Base-by-base conservation (phyloP, 1,284 basidiomycete species). In the Ustilago loliicola region DNA sequence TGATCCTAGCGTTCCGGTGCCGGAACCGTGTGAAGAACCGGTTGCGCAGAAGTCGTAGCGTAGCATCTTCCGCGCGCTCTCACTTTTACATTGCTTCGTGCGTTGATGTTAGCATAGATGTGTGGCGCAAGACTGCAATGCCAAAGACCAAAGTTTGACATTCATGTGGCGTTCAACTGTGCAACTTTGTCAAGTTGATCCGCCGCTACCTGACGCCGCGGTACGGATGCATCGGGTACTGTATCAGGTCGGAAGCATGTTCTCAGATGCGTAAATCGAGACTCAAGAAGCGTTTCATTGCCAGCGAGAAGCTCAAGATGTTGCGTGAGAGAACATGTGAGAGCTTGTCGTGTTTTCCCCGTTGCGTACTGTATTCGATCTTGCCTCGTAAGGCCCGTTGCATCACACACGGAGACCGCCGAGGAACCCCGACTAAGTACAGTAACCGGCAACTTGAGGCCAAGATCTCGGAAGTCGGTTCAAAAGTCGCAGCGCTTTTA, bases 1-100 rank as follows among this genome's bases (percentile, higher is more conserved):
- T 23, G 77, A 81, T 38, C 52, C 72, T 3, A 68, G 58, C 19
- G 61, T 74, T 2, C 82, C 84, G 11, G 66, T 79, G 5, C 84
- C 84, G 13, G 61, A 66, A 40, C 69, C 73, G 5, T 85, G 84
- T 56, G 63, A 75, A 10, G 52, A 72, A 21, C 51, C 71, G 13
- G 19, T 52, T 1, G 48, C 29, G n/a, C 80, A 74, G 29, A 75
- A 25, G 29, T 21, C 19, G 7, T 59, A 40, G 21, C 8, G 13
- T 50, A n/a, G 27, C 11, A 32, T 29, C 47, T 48, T 8, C 21
- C 42, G 7, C 42, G 19, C 42, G 17, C 42, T 45, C n/a, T 21
- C n/a, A 7, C 15, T 7, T 21, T 11, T 6, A 21, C 42, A 19
- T 21, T 7, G 8, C 42, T 21, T 21, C 7, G n/a, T 45, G n/a